Base-by-base conservation (phyloP, 2,329 filamentous ascomycete genomes). In the Stromatinia cepivora region DNA sequence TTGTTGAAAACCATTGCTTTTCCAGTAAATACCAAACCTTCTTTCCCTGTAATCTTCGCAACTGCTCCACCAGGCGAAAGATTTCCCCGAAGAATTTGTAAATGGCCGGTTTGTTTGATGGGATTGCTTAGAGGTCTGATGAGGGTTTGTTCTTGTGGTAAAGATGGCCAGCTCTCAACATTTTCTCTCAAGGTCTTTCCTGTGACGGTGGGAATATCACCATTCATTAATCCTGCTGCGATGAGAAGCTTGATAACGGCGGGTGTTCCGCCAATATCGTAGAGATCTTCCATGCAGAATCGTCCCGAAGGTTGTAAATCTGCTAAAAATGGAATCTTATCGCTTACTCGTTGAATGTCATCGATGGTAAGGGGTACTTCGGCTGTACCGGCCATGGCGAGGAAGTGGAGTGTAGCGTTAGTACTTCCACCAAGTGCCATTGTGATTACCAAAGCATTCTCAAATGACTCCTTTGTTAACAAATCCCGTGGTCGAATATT, bases 31-130 rank as follows among this genome's bases (percentile, higher is more conserved):
- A 81, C 83, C 9, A 93, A 85, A 3, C 94, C 94, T 80, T 98
- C 94, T 79, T 97, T 97, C 48, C 94, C 94, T 0, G 94, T 97
- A 80, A 98, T 97, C 81, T 98, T 98, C 71, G 93, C 94, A 1
- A 98, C 94, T 0, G 94, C 92, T 46, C 94, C 94, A 15, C 89
- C 91, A 1, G 94, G 94, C 3, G 94, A 92, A 45, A 97, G 85
- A 79, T 97, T 97, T 28, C 94, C 94, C 70, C 87, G 87, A 4
- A 98, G 85, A 71, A 98, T 92, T 79, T 94, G 93, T 71, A 98
- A 86, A 79, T 98, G 94, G 56, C 94, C 94, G 0, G 89, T 92
- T 1, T 84, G 74, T 79, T 97, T 97, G 84, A 93, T 90, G 13
- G 91, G 91, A 74, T 89, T 88, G 70, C 86, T 84, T 11, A 97